Evolutionary conservation across 768 basidiomycete genomes (phyloP).

Genomic region (Naematelia encephala): DNA sequence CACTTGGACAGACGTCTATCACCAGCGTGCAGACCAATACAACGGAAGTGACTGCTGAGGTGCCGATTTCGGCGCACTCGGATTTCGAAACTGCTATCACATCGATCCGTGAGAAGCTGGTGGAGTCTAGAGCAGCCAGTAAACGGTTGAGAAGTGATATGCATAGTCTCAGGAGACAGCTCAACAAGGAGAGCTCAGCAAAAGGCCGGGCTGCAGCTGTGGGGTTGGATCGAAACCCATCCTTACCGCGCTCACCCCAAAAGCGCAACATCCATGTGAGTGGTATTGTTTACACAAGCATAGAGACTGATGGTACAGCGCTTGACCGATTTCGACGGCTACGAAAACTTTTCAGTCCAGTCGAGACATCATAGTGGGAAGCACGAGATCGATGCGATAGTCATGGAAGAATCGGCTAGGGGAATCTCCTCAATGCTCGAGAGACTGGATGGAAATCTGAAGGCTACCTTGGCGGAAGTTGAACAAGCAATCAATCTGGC

Average conservation of each 20-base stretch:
- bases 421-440: constrained; percentile 25
- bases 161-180: constrained; percentile 28
- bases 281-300: not conserved
- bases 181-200: constrained; percentile 19
- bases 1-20: not conserved
- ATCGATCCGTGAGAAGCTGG: constrained; percentile 50
- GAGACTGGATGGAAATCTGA: constrained; percentile 28
- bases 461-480: constrained; percentile 17
- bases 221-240: constrained; percentile 21
- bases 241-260: constrained; percentile 49
- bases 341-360: constrained; percentile 7
- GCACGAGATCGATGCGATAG: constrained; percentile 24
- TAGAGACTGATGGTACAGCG: constrained; percentile 24
- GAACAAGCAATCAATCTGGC: constrained; percentile 21
- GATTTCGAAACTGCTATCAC: constrained; percentile 21
- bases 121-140: constrained; percentile 65
- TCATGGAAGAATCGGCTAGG: constrained; percentile 32
- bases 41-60: constrained; percentile 10
- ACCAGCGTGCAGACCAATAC: not conserved
- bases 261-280: constrained; percentile 48
- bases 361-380: constrained; percentile 8
- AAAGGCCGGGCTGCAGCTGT: constrained; percentile 16
- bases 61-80: constrained; percentile 13
- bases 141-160: constrained; percentile 73
- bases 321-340: constrained; percentile 27